These are phyloP conservation scores for Coemansia sp. DNA, from an alignment of 192 early-diverging fungal genomes.

Conservation along the genomic window DNA sequence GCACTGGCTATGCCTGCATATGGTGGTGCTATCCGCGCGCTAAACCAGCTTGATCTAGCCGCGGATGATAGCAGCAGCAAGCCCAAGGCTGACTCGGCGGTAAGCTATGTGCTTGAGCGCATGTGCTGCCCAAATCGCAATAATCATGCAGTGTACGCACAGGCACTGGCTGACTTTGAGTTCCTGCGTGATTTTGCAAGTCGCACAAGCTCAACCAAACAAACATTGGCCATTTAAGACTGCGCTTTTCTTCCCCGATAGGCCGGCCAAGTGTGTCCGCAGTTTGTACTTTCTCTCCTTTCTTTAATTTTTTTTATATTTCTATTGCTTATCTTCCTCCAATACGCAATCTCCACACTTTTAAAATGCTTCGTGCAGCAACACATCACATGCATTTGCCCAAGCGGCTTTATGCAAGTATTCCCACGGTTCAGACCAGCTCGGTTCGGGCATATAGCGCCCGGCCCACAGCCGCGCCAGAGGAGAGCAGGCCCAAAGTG, in stretches of 20 bases:
- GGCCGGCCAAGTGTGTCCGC: background rate
- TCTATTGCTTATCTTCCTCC: slow-evolving; percentile 9
- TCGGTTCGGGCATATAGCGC: slow-evolving; percentile 39
- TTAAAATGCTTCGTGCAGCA: background rate
- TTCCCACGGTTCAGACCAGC: background rate
- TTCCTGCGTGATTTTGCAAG: slow-evolving; percentile 21
- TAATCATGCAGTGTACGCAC: slow-evolving; percentile 14
- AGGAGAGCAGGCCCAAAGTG: slow-evolving; percentile 63
- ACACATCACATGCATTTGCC: slow-evolving; percentile 1
- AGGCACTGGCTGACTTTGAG: slow-evolving; percentile 28
- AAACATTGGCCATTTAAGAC: no score
- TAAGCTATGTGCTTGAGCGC: slow-evolving; percentile 13
- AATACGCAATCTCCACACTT: slow-evolving; percentile 24
- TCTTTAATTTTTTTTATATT: background rate
- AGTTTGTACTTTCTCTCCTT: background rate
- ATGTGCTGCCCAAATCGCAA: slow-evolving; percentile 10
- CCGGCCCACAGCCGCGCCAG: slow-evolving; percentile 18
- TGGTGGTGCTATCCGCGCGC: slow-evolving; percentile 33
- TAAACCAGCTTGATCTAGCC: background rate
- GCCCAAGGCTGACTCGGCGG: background rate
- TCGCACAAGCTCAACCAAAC: no score
- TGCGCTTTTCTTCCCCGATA: background rate
- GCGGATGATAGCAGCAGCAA: background rate
- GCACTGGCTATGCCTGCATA: slow-evolving; percentile 41
- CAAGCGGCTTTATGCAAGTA: background rate